Percentiles rank a stretch among this genome's conserved stretches.
These are phyloP conservation scores for Xylariaceae sp. DNA, from an alignment of 2,329 filamentous ascomycete genomes.

Conservation along the genomic window DNA sequence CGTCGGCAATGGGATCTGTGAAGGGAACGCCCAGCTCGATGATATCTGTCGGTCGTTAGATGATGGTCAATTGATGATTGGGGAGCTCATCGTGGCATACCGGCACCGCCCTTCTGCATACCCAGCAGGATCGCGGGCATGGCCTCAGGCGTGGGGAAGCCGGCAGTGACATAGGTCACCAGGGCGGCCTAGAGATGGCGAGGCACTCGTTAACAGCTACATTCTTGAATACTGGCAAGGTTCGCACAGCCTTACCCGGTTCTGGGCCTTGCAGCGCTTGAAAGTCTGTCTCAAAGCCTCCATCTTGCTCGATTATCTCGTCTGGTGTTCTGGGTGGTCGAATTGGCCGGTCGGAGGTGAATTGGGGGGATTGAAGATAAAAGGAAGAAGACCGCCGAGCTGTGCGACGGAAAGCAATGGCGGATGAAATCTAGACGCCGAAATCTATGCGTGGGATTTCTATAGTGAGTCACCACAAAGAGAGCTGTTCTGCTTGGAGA, in stretches of 20 bases:
- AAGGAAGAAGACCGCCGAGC: background rate
- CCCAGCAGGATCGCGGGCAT: slow-evolving; percentile 80
- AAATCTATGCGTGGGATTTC: no score
- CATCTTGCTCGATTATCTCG: slow-evolving; percentile 37
- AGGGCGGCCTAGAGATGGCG: slow-evolving; percentile 62
- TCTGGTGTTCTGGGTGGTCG: background rate
- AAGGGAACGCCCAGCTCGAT: slow-evolving; percentile 96
- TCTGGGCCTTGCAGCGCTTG: slow-evolving; percentile 54
- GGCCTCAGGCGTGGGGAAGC: slow-evolving; percentile 76
- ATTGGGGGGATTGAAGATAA: background rate
- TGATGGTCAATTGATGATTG: slow-evolving; percentile 8
- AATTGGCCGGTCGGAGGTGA: background rate
- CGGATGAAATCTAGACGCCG: background rate
- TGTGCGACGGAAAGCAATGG: background rate
- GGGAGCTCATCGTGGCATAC: slow-evolving; percentile 44
- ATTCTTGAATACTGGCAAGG: background rate
- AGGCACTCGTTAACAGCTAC: background rate
- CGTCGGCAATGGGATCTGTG: slow-evolving; percentile 96
- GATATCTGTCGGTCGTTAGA: slow-evolving; percentile 57
- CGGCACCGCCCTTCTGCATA: slow-evolving; percentile 88
- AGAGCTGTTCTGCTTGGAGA: no score
- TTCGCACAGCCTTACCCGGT: slow-evolving; percentile 41
- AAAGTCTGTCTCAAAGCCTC: slow-evolving; percentile 56
- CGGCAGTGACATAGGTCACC: slow-evolving; percentile 94
- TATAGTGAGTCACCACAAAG: background rate